Percentiles rank a stretch among this genome's conserved stretches.
These are phyloP conservation scores for Alternaria conjuncta DNA, from an alignment of 2,329 filamentous ascomycete species.

Conservation along the genomic window DNA sequence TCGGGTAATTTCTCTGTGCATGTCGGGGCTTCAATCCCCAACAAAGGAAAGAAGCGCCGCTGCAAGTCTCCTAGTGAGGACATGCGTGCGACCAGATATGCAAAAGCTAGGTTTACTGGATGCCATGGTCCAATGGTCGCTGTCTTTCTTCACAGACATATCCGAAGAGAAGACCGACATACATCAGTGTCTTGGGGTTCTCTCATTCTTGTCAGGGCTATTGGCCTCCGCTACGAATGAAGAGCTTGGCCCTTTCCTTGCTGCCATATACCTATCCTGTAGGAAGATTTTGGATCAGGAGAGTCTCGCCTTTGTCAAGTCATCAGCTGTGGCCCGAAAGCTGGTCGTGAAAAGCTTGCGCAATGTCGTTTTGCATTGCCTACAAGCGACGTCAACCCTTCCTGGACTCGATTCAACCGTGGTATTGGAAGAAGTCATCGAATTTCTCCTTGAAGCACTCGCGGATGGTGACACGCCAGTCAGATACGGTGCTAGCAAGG, in stretches of 20 bases:
- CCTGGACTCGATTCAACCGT: constrained; percentile 47
- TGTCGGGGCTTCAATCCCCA: constrained; percentile 73
- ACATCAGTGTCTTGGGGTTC: constrained; percentile 78
- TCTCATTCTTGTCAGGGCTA: constrained; percentile 81
- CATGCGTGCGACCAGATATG: constrained; percentile 89
- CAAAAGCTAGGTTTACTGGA: constrained; percentile 74
- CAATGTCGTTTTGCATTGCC: constrained; percentile 70
- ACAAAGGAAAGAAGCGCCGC: constrained; percentile 92
- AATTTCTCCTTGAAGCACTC: constrained; percentile 77
- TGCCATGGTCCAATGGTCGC: constrained; percentile 72
- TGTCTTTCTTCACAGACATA: constrained; percentile 63
- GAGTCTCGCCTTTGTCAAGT: constrained; percentile 63
- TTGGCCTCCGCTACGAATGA: constrained; percentile 74
- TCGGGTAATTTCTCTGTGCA: constrained; percentile 72
- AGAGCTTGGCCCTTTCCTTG: constrained; percentile 72
- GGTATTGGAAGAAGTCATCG: constrained; percentile 77
- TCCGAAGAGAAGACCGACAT: constrained; percentile 58
- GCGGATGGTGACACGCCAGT: constrained; percentile 92
- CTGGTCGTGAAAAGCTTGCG: constrained; percentile 84
- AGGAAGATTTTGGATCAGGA: constrained; percentile 64
- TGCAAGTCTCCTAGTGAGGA: constrained; percentile 78
- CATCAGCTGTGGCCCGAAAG: constrained; percentile 82
- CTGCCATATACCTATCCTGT: constrained; percentile 69
- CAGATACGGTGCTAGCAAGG: constrained; percentile 88
- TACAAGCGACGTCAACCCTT: constrained; percentile 52